These are phyloP conservation scores for Miscanthus lutarioriparius DNA, from an alignment of 176 grass and related monocot genomes.

Conservation along the genomic window DNA sequence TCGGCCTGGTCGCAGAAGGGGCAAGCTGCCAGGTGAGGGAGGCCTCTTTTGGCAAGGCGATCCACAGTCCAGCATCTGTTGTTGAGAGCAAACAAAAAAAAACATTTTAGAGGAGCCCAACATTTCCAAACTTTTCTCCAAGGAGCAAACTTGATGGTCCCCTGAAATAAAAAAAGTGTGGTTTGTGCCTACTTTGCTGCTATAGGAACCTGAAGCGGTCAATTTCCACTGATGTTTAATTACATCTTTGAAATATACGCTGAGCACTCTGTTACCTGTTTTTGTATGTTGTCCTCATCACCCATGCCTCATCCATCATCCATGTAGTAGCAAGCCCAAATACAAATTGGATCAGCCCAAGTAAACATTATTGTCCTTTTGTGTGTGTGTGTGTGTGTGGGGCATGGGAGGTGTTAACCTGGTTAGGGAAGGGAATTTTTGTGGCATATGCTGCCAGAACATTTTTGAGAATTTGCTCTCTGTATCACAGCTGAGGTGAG, in stretches of 20 bases:
- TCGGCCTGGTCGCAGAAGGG: not conserved
- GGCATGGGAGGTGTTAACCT: not conserved
- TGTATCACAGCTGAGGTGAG: not conserved
- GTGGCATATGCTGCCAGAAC: not conserved
- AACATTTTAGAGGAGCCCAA: not conserved
- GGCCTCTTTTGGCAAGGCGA: not conserved
- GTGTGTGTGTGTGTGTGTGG: too few relatives aligned
- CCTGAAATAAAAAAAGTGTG: too few relatives aligned
- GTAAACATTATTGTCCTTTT: not conserved
- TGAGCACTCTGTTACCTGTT: not conserved
- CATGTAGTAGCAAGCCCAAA: not conserved
- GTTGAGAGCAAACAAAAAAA: not conserved
- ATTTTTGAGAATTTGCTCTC: not conserved
- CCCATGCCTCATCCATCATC: not conserved
- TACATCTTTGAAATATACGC: not conserved
- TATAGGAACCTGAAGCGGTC: not conserved
- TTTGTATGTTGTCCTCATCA: not conserved
- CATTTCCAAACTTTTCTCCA: not conserved
- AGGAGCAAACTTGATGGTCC: too few relatives aligned
- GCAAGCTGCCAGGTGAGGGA: not conserved
- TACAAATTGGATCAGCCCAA: not conserved
- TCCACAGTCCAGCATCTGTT: not conserved
- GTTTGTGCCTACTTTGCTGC: not conserved
- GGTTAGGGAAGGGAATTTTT: slow-evolving; percentile 1
- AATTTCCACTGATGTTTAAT: not conserved